These are phyloP conservation scores for Porogramme epimiltina DNA, from an alignment of 1,284 basidiomycete species.

Conservation along the genomic window DNA sequence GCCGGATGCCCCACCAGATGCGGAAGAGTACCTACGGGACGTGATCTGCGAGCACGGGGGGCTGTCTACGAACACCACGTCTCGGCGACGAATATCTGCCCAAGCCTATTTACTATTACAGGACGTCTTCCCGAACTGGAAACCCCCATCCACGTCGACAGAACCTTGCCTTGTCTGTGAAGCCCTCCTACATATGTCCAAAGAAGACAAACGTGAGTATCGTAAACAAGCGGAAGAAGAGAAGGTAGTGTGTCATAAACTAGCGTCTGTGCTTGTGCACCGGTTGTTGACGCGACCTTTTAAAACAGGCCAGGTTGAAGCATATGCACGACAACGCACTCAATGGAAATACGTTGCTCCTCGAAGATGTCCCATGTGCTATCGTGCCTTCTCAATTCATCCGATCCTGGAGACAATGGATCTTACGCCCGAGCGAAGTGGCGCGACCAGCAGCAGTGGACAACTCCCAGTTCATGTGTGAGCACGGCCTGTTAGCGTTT, in stretches of 20 bases:
- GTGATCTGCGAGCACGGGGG: slow-evolving; percentile 71
- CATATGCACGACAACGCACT: slow-evolving; percentile 60
- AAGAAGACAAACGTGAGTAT: slow-evolving; percentile 56
- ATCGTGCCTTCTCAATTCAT: slow-evolving; percentile 64
- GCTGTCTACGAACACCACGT: slow-evolving; percentile 53
- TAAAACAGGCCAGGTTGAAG: slow-evolving; percentile 54
- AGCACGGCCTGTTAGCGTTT: slow-evolving; percentile 62
- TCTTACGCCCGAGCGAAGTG: slow-evolving; percentile 55
- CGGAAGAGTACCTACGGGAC: slow-evolving; percentile 53
- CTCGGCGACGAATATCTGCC: slow-evolving; percentile 60
- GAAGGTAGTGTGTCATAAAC: slow-evolving; percentile 63
- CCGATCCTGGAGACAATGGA: slow-evolving; percentile 69
- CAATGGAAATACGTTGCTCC: slow-evolving; percentile 43
- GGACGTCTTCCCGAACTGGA: slow-evolving; percentile 65
- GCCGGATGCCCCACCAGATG: slow-evolving; percentile 67
- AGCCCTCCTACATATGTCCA: slow-evolving; percentile 52
- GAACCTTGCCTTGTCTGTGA: slow-evolving; percentile 65
- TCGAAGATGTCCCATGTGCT: slow-evolving; percentile 53
- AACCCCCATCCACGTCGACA: slow-evolving; percentile 48
- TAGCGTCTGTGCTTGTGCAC: slow-evolving; percentile 10
- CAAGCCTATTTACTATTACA: slow-evolving; percentile 61
- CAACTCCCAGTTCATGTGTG: slow-evolving; percentile 64
- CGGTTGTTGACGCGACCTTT: slow-evolving; percentile 4
- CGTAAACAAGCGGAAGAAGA: slow-evolving; percentile 70
- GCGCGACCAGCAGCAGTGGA: slow-evolving; percentile 62